Evolutionary conservation across 2,329 filamentous ascomycete species (phyloP).

Genomic region (Calonectria pauciramosa): DNA sequence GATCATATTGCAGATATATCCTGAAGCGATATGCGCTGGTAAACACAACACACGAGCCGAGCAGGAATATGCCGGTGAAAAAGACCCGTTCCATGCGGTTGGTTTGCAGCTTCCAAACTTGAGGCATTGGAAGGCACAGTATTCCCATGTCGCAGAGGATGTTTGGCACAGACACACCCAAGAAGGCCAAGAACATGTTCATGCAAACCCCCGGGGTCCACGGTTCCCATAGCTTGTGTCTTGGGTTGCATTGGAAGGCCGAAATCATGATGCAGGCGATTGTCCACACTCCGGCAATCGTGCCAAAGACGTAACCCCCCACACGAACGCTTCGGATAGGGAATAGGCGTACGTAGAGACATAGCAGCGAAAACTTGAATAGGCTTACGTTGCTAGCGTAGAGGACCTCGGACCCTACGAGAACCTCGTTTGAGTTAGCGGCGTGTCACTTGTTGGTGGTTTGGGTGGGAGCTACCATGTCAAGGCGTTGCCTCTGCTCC

Average conservation of each 20-base stretch:
- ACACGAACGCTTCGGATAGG: not conserved
- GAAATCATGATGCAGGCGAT: not conserved
- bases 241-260: not conserved
- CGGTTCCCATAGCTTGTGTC: not conserved
- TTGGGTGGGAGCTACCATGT: not conserved
- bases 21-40: not conserved
- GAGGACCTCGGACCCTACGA: not conserved
- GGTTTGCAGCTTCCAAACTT: not conserved
- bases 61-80: not conserved
- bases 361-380: not conserved
- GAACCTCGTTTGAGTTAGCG: not conserved
- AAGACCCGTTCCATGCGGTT: not conserved
- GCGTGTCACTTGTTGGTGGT: not conserved
- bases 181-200: not conserved
- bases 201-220: not conserved
- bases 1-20: not conserved
- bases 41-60: not conserved
- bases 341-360: not conserved
- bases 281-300: not conserved
- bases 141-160: conserved; percentile 1
- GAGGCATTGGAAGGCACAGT: not conserved
- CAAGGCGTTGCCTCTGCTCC: not conserved
- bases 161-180: not conserved
- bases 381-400: not conserved
- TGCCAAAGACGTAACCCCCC: not conserved